A percentile compares a stretch with the other conserved stretches of the same genome.
Evolutionary conservation across 345 rosid genomes (phyloP).

Genomic region (Populus simonii): DNA sequence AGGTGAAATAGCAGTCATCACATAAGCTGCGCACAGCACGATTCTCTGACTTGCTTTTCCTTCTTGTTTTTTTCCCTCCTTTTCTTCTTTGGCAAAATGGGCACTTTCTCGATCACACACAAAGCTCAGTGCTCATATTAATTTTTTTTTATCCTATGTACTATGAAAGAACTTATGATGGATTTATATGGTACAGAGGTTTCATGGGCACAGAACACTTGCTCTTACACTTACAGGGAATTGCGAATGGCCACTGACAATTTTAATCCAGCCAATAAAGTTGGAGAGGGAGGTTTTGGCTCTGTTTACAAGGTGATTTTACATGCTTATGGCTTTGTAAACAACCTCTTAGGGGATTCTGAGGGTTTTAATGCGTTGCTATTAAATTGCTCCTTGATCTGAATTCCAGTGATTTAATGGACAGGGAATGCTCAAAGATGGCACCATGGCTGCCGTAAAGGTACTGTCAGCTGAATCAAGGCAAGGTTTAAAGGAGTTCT

Average conservation of each 20-base stretch:
- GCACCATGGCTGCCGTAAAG: slow-evolving; percentile 53
- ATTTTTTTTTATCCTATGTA: background rate
- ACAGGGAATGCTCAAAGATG: slow-evolving; percentile 60
- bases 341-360: background rate
- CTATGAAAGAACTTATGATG: slow-evolving; percentile 12
- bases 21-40: background rate
- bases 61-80: background rate
- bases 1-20: background rate
- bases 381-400: background rate
- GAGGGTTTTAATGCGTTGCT: background rate
- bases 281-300: slow-evolving; percentile 78
- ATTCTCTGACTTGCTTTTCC: background rate
- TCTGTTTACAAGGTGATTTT: slow-evolving; percentile 66
- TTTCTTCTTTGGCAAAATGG: background rate
- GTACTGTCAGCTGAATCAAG: slow-evolving; percentile 56
- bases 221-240: slow-evolving; percentile 43
- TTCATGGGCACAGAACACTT: slow-evolving; percentile 42
- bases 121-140: background rate
- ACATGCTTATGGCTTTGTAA: background rate
- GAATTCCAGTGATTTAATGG: slow-evolving; percentile 7
- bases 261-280: slow-evolving; percentile 48
- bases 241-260: slow-evolving; percentile 47
- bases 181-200: slow-evolving; percentile 37
- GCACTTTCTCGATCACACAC: background rate
- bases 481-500: slow-evolving; percentile 65